Percentiles rank a stretch among this genome's conserved stretches.
Evolutionary conservation across 2,329 filamentous ascomycete species (phyloP).

Genomic region (Xylariaceae sp.): DNA sequence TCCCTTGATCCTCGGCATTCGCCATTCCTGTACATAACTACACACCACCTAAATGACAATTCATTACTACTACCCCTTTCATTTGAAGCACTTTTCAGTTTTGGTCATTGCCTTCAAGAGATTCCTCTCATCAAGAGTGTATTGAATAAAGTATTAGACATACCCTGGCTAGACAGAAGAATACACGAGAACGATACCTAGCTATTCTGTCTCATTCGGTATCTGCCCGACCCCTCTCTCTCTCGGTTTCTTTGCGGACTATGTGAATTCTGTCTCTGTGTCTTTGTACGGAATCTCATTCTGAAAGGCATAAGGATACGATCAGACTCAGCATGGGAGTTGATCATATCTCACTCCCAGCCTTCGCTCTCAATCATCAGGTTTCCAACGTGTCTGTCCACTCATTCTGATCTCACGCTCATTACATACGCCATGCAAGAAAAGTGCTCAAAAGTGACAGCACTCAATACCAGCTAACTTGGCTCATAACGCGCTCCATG

Average conservation of each 20-base stretch:
- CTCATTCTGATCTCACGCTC: neutral
- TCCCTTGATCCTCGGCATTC: constrained; percentile 16
- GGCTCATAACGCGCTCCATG: constrained; percentile 25
- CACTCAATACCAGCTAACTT: constrained; percentile 8
- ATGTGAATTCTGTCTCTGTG: neutral
- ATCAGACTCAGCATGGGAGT: neutral
- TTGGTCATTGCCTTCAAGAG: neutral
- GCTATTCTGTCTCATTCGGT: neutral
- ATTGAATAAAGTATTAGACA: neutral
- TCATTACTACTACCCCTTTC: neutral
- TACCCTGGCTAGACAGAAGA: neutral
- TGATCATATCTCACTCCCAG: neutral
- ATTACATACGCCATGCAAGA: neutral
- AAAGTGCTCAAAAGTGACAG: neutral
- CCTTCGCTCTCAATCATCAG: neutral
- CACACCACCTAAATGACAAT: constrained; percentile 12
- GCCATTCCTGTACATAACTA: constrained; percentile 25
- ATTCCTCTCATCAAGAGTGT: neutral
- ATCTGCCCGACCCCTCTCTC: neutral
- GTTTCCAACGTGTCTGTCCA: neutral
- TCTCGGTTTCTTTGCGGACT: neutral
- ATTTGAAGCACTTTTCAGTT: neutral
- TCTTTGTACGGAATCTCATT: neutral
- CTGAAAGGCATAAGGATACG: neutral
- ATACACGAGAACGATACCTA: neutral